A percentile compares a stretch with the other conserved stretches of the same genome.
These are phyloP conservation scores for Hibiscus tridactylites DNA, from an alignment of 345 rosid species.

Conservation along the genomic window DNA sequence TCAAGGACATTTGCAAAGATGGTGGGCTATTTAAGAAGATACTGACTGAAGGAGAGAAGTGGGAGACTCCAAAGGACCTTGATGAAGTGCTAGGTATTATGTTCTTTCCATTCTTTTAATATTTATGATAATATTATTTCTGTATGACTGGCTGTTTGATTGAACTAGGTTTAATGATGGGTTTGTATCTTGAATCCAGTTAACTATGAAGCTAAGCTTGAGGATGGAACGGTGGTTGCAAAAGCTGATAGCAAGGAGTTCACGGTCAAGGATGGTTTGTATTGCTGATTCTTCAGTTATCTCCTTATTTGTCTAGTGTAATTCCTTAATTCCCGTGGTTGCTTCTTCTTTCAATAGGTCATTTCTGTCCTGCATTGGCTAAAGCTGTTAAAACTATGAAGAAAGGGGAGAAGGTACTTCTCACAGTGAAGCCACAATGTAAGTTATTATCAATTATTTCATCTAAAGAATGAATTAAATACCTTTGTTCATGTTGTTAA, in stretches of 20 bases:
- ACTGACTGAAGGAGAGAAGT: constrained; percentile 56
- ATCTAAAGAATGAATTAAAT: background rate
- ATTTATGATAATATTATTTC: background rate
- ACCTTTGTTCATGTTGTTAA: background rate
- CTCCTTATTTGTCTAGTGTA: background rate
- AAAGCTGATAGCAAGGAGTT: constrained; percentile 74
- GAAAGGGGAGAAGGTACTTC: constrained; percentile 64
- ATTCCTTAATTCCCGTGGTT: background rate
- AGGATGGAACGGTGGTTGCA: constrained; percentile 62
- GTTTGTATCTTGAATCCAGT: constrained; percentile 33
- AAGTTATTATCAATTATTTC: constrained; percentile 2
- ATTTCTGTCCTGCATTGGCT: constrained; percentile 76
- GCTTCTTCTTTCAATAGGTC: constrained; percentile 28
- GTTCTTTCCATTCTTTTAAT: background rate
- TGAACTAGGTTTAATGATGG: background rate
- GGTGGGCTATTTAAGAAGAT: constrained; percentile 82
- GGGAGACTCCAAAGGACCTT: constrained; percentile 73
- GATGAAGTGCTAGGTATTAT: constrained; percentile 68
- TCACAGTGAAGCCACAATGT: constrained; percentile 82
- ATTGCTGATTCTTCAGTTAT: background rate
- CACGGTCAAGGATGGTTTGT: constrained; percentile 64
- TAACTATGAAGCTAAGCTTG: constrained; percentile 65
- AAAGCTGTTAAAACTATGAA: constrained; percentile 92
- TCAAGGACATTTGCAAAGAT: constrained; percentile 79
- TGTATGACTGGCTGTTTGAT: background rate